A percentile compares a stretch with the other conserved stretches of the same genome.
Evolutionary conservation across 2,329 filamentous ascomycete genomes (phyloP).

Genomic region (Tolypocladium tundrense): DNA sequence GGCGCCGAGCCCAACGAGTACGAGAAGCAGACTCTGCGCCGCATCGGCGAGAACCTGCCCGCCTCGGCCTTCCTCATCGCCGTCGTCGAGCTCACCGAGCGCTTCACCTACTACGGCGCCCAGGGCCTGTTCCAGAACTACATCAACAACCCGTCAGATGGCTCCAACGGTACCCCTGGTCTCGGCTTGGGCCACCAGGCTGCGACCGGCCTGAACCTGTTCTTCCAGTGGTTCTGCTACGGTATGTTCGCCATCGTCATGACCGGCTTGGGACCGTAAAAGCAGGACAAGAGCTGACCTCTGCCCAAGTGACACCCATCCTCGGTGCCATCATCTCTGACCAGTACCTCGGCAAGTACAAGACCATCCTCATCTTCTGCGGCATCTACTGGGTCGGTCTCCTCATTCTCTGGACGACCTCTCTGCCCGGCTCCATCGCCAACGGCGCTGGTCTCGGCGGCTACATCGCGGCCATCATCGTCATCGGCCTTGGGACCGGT

Average conservation of each 20-base stretch:
- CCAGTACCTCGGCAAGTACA: conserved; percentile 50
- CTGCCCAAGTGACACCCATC: conserved; percentile 24
- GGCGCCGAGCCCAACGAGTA: conserved; percentile 42
- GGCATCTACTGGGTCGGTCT: conserved; percentile 48
- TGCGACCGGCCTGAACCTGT: conserved; percentile 43
- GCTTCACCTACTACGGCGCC: conserved; percentile 48
- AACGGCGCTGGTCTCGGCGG: conserved; percentile 33
- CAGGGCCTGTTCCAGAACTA: conserved; percentile 48
- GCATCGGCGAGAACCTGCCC: conserved; percentile 44
- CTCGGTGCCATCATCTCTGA: conserved; percentile 46
- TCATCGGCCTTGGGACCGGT: conserved; percentile 58
- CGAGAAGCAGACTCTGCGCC: conserved; percentile 38
- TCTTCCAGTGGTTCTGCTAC: conserved; percentile 43
- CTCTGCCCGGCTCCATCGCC: conserved; percentile 26
- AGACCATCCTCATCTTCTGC: conserved; percentile 49
- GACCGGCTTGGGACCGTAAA: background rate
- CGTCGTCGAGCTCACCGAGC: conserved; percentile 43
- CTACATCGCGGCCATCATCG: conserved; percentile 44
- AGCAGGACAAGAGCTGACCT: background rate
- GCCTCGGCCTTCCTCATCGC: conserved; percentile 46
- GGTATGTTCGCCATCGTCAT: conserved; percentile 9
- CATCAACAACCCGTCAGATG: conserved; percentile 25
- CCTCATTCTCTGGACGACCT: conserved; percentile 41
- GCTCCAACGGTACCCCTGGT: conserved; percentile 33
- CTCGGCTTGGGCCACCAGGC: conserved; percentile 44